Percentiles rank a stretch among this genome's conserved stretches.
These are phyloP conservation scores for Whalleya microplaca DNA, from an alignment of 2,329 filamentous ascomycete species.

Conservation along the genomic window DNA sequence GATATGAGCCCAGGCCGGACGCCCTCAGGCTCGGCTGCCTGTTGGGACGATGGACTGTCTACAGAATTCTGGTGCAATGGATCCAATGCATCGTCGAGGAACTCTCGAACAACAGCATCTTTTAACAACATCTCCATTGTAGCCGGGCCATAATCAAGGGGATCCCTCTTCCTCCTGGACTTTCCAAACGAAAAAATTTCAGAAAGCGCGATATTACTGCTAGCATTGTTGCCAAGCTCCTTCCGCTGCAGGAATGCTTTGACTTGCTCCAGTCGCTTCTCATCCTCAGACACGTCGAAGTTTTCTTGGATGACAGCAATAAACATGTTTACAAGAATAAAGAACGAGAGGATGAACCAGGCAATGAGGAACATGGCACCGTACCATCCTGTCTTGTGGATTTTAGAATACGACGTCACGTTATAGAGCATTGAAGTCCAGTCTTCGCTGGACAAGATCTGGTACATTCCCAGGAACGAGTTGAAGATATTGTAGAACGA, in stretches of 20 bases:
- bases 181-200: slow-evolving; percentile 69
- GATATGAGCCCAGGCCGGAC: slow-evolving; percentile 63
- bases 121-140: slow-evolving; percentile 97
- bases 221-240: slow-evolving; percentile 71
- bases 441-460: slow-evolving; percentile 92
- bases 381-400: slow-evolving; percentile 82
- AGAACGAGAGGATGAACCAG: slow-evolving; percentile 95
- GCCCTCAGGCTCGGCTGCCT: slow-evolving; percentile 43
- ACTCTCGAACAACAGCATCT: slow-evolving; percentile 92
- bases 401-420: slow-evolving; percentile 70
- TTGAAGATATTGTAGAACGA: slow-evolving; percentile 94
- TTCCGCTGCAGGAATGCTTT: slow-evolving; percentile 92
- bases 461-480: slow-evolving; percentile 96
- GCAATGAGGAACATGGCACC: slow-evolving; percentile 87
- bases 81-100: slow-evolving; percentile 75
- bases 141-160: slow-evolving; percentile 87
- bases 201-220: slow-evolving; percentile 76
- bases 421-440: slow-evolving; percentile 90
- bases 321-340: slow-evolving; percentile 99
- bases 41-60: slow-evolving; percentile 42
- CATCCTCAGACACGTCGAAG: slow-evolving; percentile 97
- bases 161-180: slow-evolving; percentile 68
- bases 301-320: slow-evolving; percentile 99
- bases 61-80: slow-evolving; percentile 44
- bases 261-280: slow-evolving; percentile 95